phyloP scores from a whole-genome alignment of 2,329 filamentous ascomycete species.

The Capronia epimyces region DNA sequence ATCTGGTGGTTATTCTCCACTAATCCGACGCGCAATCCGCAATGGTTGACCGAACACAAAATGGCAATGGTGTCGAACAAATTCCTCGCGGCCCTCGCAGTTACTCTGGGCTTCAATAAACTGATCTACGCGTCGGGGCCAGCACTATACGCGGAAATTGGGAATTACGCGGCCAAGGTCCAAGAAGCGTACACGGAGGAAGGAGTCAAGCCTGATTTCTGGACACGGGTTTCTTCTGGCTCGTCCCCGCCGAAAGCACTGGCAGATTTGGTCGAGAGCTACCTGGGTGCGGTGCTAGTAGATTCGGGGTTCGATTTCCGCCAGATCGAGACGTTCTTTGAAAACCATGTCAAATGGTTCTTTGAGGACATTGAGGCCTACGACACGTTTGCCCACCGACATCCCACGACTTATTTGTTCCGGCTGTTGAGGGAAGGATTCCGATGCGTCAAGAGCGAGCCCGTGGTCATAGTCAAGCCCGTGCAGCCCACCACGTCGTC shows the following conservation, averaged over 20 bases:
- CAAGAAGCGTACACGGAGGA: conserved; percentile 41
- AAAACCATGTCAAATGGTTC: conserved; percentile 65
- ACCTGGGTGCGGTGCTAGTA: conserved; percentile 84
- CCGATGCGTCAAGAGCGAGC: conserved; percentile 55
- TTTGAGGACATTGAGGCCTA: conserved; percentile 84
- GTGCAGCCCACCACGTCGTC: not conserved
- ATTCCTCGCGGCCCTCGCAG: conserved; percentile 77
- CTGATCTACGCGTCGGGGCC: conserved; percentile 54
- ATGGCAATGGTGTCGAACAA: conserved; percentile 99
- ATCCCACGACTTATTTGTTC: conserved; percentile 71
- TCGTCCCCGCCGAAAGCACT: conserved; percentile 51
- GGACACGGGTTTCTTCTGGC: conserved; percentile 37
- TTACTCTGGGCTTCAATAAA: conserved; percentile 69
- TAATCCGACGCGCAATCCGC: conserved; percentile 75
- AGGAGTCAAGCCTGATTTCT: conserved; percentile 38
- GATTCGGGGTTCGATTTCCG: conserved; percentile 75
- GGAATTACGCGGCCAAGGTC: conserved; percentile 40
- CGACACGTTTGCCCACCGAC: conserved; percentile 78
- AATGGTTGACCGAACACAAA: conserved; percentile 98
- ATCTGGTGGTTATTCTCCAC: conserved; percentile 74
- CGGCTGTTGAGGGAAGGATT: conserved; percentile 60
- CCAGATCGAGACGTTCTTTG: conserved; percentile 71
- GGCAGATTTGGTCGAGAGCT: conserved; percentile 82
- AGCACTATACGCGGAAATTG: conserved; percentile 35
- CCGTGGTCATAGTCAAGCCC: conserved; percentile 34